Evolutionary conservation across 2,329 filamentous ascomycete species (phyloP).

Genomic region (Fusarium secorum): DNA sequence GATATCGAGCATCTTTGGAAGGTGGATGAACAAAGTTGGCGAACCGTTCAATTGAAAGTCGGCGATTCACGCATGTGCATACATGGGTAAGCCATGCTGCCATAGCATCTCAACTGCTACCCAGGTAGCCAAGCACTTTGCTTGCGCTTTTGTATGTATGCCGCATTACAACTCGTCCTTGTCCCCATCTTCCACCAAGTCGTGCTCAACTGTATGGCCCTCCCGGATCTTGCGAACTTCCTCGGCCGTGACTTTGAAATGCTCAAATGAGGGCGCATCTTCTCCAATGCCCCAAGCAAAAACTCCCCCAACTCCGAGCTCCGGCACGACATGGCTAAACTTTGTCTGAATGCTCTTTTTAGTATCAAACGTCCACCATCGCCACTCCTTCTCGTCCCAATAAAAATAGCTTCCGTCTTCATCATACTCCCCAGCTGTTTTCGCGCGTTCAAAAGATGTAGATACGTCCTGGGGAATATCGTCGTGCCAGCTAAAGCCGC

Average conservation of each 20-base stretch:
- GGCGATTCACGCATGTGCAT: constrained; percentile 11
- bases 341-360: constrained; percentile 67
- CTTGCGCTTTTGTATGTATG: not conserved
- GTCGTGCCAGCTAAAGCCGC: constrained; percentile 68
- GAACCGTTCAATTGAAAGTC: constrained; percentile 4
- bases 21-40: not conserved
- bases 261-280: constrained; percentile 60
- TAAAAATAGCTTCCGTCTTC: constrained; percentile 74
- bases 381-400: constrained; percentile 64
- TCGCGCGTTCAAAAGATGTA: constrained; percentile 65
- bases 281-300: constrained; percentile 81
- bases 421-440: constrained; percentile 57
- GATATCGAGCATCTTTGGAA: not conserved
- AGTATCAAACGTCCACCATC: constrained; percentile 81
- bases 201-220: not conserved
- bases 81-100: constrained; percentile 4
- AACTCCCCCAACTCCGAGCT: constrained; percentile 69
- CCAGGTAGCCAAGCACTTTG: not conserved
- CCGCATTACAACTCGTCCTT: constrained; percentile 44
- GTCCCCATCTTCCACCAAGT: not conserved
- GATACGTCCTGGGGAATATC: constrained; percentile 60
- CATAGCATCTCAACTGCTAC: not conserved
- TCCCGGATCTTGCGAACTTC: constrained; percentile 30
- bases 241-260: constrained; percentile 48
- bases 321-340: constrained; percentile 65